A percentile compares a stretch with the other conserved stretches of the same genome.
Conservation (phyloP, 257 asterid species). For the Asclepias syriaca region DNA sequence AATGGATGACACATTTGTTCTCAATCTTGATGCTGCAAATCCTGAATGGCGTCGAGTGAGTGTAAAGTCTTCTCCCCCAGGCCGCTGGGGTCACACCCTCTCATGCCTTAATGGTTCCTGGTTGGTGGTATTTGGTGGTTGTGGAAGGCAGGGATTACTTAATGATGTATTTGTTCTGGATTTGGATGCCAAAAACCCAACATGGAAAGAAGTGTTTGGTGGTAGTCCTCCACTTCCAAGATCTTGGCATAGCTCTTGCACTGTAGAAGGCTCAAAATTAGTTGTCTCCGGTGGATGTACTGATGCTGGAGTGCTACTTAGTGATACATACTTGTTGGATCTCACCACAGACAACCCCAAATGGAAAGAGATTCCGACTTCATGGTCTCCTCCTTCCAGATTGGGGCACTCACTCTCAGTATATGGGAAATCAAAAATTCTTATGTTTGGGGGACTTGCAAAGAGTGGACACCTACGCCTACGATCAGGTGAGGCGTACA, state of each 20-base stretch:
- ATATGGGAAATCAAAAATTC: slow-evolving; percentile 63
- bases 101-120: slow-evolving; percentile 75
- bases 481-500: slow-evolving; percentile 83
- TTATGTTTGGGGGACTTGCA: slow-evolving; percentile 91
- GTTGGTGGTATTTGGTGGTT: slow-evolving; percentile 84
- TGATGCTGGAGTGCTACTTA: slow-evolving; percentile 73
- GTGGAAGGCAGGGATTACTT: slow-evolving; percentile 75
- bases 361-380: slow-evolving; percentile 70
- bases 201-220: slow-evolving; percentile 76
- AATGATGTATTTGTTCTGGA: slow-evolving; percentile 80
- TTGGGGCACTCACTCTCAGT: slow-evolving; percentile 82
- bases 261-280: slow-evolving; percentile 78
- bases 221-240: slow-evolving; percentile 79
- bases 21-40: slow-evolving; percentile 60
- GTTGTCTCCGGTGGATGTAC: slow-evolving; percentile 93
- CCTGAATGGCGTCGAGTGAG: slow-evolving; percentile 81
- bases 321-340: slow-evolving; percentile 67
- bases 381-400: slow-evolving; percentile 76
- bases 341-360: slow-evolving; percentile 58
- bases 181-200: slow-evolving; percentile 77
- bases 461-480: slow-evolving; percentile 78
- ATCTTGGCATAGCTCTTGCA: slow-evolving; percentile 92
- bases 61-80: slow-evolving; percentile 78
- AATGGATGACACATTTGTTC: slow-evolving; percentile 89
- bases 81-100: slow-evolving; percentile 91